These are phyloP conservation scores for Clausena lansium DNA, from an alignment of 345 rosid genomes.

Conservation along the genomic window DNA sequence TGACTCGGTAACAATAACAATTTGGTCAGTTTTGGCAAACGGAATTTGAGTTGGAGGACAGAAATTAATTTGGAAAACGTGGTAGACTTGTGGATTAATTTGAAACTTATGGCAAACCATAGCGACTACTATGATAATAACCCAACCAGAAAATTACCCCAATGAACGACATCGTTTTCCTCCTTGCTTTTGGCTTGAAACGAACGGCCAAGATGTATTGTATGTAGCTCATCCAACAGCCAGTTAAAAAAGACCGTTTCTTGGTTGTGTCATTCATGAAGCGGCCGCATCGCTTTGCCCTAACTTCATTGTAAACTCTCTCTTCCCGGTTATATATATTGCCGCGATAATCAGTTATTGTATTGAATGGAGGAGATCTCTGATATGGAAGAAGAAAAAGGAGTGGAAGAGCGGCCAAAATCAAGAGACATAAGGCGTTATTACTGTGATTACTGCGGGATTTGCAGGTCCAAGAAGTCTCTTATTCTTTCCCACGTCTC, in stretches of 20 bases:
- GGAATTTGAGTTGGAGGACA: no score
- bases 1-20: no score
- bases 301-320: not conserved
- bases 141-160: not conserved
- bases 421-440: conserved; percentile 64
- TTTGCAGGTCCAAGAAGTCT: conserved; percentile 80
- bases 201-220: no score
- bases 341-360: not conserved
- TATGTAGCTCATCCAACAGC: no score
- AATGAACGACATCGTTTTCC: not conserved
- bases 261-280: no score
- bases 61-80: no score
- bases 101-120: not conserved
- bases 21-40: no score
- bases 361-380: not conserved
- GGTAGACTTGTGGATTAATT: no score
- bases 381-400: conserved; percentile 21
- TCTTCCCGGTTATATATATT: not conserved
- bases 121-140: not conserved
- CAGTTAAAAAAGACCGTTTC: no score
- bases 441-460: conserved; percentile 76
- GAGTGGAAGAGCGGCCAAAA: conserved; percentile 12
- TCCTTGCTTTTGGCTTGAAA: not conserved
- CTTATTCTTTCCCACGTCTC: conserved; percentile 64
- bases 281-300: not conserved